phyloP scores from a whole-genome alignment of 805 yeast genomes.

The Cyberlindnera veronae region DNA sequence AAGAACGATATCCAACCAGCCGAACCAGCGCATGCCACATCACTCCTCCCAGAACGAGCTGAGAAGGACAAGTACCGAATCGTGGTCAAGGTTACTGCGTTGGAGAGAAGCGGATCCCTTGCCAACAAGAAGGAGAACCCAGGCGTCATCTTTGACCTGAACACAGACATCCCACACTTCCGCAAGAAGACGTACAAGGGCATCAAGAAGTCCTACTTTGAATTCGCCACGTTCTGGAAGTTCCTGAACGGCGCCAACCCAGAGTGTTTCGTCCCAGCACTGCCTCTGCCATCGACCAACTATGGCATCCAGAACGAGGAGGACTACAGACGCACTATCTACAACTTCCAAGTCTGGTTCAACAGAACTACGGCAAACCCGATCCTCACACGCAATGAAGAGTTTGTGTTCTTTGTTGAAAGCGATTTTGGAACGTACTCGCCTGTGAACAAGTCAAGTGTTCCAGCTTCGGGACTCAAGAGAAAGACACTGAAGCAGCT shows the following conservation, averaged over 20 bases:
- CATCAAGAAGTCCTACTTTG: constrained; percentile 76
- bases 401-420: constrained; percentile 78
- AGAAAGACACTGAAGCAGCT: constrained; percentile 90
- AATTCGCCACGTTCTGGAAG: constrained; percentile 69
- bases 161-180: constrained; percentile 69
- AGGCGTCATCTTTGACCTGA: constrained; percentile 66
- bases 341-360: constrained; percentile 81
- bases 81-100: constrained; percentile 53
- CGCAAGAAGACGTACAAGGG: constrained; percentile 68
- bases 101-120: constrained; percentile 59
- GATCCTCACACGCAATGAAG: constrained; percentile 81
- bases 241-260: constrained; percentile 78
- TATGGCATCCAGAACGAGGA: constrained; percentile 86
- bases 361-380: constrained; percentile 70
- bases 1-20: constrained; percentile 8
- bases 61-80: constrained; percentile 38
- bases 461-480: constrained; percentile 80
- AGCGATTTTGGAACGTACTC: constrained; percentile 58
- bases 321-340: constrained; percentile 54
- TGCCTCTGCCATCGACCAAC: constrained; percentile 72
- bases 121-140: constrained; percentile 71
- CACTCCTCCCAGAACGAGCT: constrained; percentile 25
- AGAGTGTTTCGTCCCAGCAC: constrained; percentile 89
- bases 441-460: constrained; percentile 49
- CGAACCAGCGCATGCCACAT: not conserved